phyloP scores from a whole-genome alignment of 2,329 filamentous ascomycete species.

The Diaporthe amygdali region DNA sequence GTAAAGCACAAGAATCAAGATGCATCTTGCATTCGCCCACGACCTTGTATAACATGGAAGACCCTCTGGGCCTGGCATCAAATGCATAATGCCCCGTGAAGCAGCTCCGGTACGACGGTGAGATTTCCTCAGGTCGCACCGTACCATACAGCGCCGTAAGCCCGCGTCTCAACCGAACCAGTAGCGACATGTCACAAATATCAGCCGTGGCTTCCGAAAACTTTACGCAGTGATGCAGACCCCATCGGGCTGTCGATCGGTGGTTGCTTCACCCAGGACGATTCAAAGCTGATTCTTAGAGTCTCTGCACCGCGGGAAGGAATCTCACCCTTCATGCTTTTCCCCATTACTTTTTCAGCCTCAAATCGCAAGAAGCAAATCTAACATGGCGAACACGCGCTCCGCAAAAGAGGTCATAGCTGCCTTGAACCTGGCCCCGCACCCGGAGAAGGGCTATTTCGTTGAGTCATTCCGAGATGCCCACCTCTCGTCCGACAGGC shows the following conservation, averaged over 20 bases:
- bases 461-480: neutral
- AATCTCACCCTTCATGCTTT: neutral
- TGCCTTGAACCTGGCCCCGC: neutral
- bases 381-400: neutral
- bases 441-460: neutral
- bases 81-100: neutral
- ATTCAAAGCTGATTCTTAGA: too few species aligned
- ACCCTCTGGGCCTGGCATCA: neutral
- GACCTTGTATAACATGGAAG: neutral
- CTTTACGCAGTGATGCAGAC: too few species aligned
- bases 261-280: too few species aligned
- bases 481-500: neutral
- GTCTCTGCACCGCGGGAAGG: neutral
- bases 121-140: neutral
- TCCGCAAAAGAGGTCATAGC: neutral
- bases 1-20: neutral
- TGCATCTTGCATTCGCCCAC: neutral
- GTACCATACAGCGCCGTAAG: neutral
- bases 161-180: neutral
- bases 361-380: neutral
- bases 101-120: neutral
- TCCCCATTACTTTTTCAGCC: neutral
- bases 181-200: neutral
- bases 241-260: too few species aligned
- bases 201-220: neutral